These are phyloP conservation scores for Coemansia sp. DNA, from an alignment of 192 early-diverging fungal species.

Conservation along the genomic window DNA sequence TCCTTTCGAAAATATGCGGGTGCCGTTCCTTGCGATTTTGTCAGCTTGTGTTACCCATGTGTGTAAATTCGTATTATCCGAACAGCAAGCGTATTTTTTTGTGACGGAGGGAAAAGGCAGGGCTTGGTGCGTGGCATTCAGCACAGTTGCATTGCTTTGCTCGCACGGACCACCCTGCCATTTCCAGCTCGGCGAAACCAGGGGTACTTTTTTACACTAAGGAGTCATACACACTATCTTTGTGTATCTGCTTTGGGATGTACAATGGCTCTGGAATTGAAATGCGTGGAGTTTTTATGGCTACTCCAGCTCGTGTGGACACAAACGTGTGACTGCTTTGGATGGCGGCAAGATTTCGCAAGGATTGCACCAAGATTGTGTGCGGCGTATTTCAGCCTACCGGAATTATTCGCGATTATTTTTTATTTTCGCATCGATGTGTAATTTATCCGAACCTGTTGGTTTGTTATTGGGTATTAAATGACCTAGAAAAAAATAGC, in stretches of 20 bases:
- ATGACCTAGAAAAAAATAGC: no score
- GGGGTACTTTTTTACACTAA: constrained; percentile 1
- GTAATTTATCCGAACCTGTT: neutral
- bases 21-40: neutral
- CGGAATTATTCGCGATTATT: neutral
- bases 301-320: neutral
- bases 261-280: neutral
- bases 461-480: no score
- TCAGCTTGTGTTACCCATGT: neutral
- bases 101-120: neutral
- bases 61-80: no score
- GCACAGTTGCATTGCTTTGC: neutral
- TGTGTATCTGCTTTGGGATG: neutral
- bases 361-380: neutral
- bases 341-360: neutral
- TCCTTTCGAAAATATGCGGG: neutral
- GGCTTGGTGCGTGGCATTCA: neutral
- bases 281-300: constrained; percentile 7
- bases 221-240: constrained; percentile 1
- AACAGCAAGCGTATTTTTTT: constrained; percentile 4
- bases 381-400: constrained; percentile 6
- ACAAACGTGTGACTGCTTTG: neutral
- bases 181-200: constrained; percentile 5
- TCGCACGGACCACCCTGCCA: constrained; percentile 2
- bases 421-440: no score